Evolutionary conservation across 2,329 filamentous ascomycete species (phyloP).

Genomic region (Talaromyces islandicus): DNA sequence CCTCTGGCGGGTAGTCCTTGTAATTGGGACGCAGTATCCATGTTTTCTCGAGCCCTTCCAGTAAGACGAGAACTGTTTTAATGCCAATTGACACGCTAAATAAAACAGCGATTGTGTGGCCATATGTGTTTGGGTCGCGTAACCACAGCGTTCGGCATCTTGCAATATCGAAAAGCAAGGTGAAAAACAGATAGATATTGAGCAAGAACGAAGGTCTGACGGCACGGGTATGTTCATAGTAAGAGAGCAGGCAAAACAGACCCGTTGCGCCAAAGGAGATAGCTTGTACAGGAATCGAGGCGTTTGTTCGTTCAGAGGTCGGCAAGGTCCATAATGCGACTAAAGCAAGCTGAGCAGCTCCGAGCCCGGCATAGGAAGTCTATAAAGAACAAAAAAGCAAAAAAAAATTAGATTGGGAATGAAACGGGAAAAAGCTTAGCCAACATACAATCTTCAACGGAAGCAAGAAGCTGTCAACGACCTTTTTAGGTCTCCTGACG

Average conservation of each 20-base stretch:
- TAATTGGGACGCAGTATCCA: conserved; percentile 41
- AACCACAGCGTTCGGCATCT: conserved; percentile 36
- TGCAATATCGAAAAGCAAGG: conserved; percentile 36
- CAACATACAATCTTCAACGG: conserved; percentile 31
- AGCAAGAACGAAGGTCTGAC: conserved; percentile 23
- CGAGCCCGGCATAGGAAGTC: conserved; percentile 25
- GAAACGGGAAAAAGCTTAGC: not conserved
- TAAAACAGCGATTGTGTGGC: conserved; percentile 31
- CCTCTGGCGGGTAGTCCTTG: conserved; percentile 37
- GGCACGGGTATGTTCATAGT: conserved; percentile 20
- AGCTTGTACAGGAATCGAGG: conserved; percentile 30
- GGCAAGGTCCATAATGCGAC: conserved; percentile 32
- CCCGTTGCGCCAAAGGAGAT: conserved; percentile 23
- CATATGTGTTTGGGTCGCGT: conserved; percentile 12
- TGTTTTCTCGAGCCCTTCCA: conserved; percentile 39
- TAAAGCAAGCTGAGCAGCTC: conserved; percentile 31
- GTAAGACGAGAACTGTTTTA: conserved; percentile 32
- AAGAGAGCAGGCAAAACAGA: conserved; percentile 25
- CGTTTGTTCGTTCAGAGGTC: conserved; percentile 23
- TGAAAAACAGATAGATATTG: conserved; percentile 36
- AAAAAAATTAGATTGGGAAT: conserved; percentile 1
- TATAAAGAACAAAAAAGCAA: conserved; percentile 10
- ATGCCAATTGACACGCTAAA: conserved; percentile 31
- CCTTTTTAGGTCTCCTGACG: conserved; percentile 27
- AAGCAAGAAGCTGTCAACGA: conserved; percentile 24